Base-by-base conservation (phyloP, 2,329 filamentous ascomycete genomes). In the Phoma sp. region DNA sequence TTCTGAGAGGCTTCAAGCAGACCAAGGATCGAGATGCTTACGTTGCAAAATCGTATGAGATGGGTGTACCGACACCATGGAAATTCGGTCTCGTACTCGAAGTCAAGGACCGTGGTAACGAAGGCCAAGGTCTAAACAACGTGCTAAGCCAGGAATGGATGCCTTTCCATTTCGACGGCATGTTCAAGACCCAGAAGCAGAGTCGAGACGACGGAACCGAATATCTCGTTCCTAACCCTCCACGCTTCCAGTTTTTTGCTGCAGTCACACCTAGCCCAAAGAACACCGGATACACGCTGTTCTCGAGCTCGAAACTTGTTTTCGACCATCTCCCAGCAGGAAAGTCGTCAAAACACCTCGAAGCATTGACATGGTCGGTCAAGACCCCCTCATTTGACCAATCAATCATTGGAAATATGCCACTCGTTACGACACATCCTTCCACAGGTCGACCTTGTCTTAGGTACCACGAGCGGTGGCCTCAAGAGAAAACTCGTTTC, bases 51-150 rank as follows among this genome's bases (percentile, higher is more conserved):
- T 77, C 78, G 0, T 60, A 77, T 7, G 78, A 84, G 10, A 73
- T 85, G 3, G 83, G 84, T 22, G 72, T 66, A 1, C 78, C 82
- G 0, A 64, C 78, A 6, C 77, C 80, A 0, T 85, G 82, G 83
- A 84, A 80, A 51, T 85, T 84, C 48, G 84, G 82, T 0, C 84
- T 87, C 65, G 74, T 88, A 7, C 84, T 85, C 2, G 84, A 86
- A 55, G 85, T 87, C 0, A 85, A 87, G 60, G 84, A 87, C 47
- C 82, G 82, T 10, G 84, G 82, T 46, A 77, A 69, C 1, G 74
- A 81, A 4, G 76, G 76, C 0, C 70, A 75, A 6, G 77, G 78
- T 0, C 65, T 80, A 17, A 85, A 84, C 60, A 85, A 84, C 31
- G 81, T 85, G 1, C 70, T 84, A 1, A 82, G 80, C 0, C 74